Base-by-base conservation (phyloP, 2,329 filamentous ascomycete species). In the Fusarium paranaense region DNA sequence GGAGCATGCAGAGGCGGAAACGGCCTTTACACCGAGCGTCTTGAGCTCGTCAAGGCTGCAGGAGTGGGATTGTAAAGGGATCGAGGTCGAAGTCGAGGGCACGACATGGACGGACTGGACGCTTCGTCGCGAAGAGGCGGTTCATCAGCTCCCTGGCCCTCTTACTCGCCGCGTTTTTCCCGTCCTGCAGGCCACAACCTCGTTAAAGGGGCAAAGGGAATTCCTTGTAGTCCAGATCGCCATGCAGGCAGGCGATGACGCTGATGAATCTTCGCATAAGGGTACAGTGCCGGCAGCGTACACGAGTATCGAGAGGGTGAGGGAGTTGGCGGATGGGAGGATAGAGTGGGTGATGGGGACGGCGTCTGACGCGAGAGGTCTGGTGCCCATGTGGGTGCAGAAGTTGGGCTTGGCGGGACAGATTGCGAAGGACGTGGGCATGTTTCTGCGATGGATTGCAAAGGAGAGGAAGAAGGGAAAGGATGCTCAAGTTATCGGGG, bases 281-380 rank as follows among this genome's bases (percentile, higher is more conserved):
- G 70, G 72, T 1, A 81, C 89, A 4, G 87, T 91, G 9, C 81
- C 88, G 33, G 93, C 89, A 5, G 84, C 85, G 11, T 95, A 94
- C 76, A 89, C 86, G 32, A 92, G 90, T 72, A 85, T 95, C 2
- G 93, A 95, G 83, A 83, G 89, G 54, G 83, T 93, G 37, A 83
- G 87, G 65, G 83, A 86, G 76, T 69, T 87, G 6, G 79, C 76
- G 5, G 79, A 76, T n/a, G 83, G 84, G 1, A 80, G 83, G 20
- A 71, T 94, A 56, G 91, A 93, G 81, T 97, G 94, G 94, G 85
- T 92, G 67, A 95, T 96, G 92, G 92, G 90, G 10, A 95, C 93
- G 11, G 89, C 91, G 13, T 93, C 91, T 68, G 89, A 95, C 80
- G 93, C 93, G 0, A 87, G 87, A 63, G 94, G 94, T 0, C 81